Evolutionary conservation across 2,329 filamentous ascomycete species (phyloP).

Genomic region (Zasmidium citrigriseum): DNA sequence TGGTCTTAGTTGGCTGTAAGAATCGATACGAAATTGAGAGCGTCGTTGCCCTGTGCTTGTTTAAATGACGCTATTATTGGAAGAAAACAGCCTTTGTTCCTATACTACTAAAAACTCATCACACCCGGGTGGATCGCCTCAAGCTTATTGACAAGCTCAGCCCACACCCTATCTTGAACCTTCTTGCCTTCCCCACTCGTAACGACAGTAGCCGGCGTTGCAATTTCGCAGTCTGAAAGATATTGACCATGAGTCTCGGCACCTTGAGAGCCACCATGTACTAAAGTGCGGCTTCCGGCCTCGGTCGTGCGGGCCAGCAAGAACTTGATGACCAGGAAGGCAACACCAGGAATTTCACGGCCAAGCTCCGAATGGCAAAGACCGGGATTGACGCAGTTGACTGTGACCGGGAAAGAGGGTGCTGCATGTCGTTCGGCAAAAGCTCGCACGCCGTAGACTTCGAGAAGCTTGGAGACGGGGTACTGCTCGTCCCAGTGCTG

Average conservation of each 20-base stretch:
- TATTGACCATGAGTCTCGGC: conserved; percentile 42
- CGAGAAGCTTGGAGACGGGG: conserved; percentile 41
- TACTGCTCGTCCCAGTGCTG: background rate
- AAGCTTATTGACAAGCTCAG: conserved; percentile 37
- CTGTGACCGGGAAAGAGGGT: conserved; percentile 41
- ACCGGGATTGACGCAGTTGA: conserved; percentile 54
- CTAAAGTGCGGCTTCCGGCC: conserved; percentile 37
- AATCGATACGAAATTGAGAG: too few species aligned
- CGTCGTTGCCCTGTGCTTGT: too few species aligned
- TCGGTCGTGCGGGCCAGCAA: conserved; percentile 36
- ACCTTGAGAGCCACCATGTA: conserved; percentile 35
- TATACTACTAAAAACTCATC: too few species aligned
- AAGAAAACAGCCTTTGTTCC: too few species aligned
- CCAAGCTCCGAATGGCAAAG: conserved; percentile 50
- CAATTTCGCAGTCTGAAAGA: conserved; percentile 37
- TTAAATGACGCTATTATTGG: too few species aligned
- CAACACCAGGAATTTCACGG: conserved; percentile 34
- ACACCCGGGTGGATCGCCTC: conserved; percentile 25
- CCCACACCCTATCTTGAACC: conserved; percentile 38
- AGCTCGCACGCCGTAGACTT: conserved; percentile 44
- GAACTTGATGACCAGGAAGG: conserved; percentile 6
- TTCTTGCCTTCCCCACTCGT: conserved; percentile 37
- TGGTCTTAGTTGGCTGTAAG: background rate
- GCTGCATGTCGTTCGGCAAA: conserved; percentile 35
- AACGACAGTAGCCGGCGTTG: conserved; percentile 32